These are phyloP conservation scores for Sphaerulina populicola DNA, from an alignment of 2,329 filamentous ascomycete genomes.

Conservation along the genomic window DNA sequence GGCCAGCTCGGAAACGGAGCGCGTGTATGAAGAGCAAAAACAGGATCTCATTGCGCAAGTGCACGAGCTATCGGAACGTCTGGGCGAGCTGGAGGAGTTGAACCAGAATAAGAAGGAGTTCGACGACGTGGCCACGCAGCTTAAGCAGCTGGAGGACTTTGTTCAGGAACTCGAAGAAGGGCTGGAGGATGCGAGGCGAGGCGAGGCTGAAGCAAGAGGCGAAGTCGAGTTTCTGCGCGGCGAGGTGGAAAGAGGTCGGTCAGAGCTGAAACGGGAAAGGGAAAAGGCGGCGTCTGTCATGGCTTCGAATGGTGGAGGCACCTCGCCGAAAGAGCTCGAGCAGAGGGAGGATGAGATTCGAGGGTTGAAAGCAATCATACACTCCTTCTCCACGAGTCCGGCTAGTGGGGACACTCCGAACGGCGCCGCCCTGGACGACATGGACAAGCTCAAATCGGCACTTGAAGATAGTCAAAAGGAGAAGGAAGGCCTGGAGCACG, in stretches of 20 bases:
- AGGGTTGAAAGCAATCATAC: conserved; percentile 94
- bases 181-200: conserved; percentile 83
- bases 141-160: conserved; percentile 91
- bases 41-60: conserved; percentile 77
- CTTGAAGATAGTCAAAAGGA: conserved; percentile 70
- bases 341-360: conserved; percentile 96
- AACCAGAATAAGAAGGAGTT: conserved; percentile 81
- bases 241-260: conserved; percentile 83
- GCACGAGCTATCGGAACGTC: conserved; percentile 60
- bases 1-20: conserved; percentile 88
- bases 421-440: conserved; percentile 34
- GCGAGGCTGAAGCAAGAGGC: conserved; percentile 88
- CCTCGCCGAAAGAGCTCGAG: conserved; percentile 64
- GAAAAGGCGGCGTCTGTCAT: conserved; percentile 62
- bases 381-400: conserved; percentile 77
- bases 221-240: conserved; percentile 93
- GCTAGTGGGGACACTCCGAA: conserved; percentile 27
- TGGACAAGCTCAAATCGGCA: conserved; percentile 51
- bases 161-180: conserved; percentile 96
- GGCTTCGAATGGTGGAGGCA: conserved; percentile 34
- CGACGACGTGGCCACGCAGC: conserved; percentile 77
- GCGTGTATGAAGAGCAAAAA: conserved; percentile 90
- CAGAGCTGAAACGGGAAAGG: conserved; percentile 78
- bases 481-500: conserved; percentile 75
- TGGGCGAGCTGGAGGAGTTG: conserved; percentile 75